Percentiles rank a stretch among this genome's conserved stretches.
These are phyloP conservation scores for Lentinula guzmanii DNA, from an alignment of 768 basidiomycete genomes.

Conservation along the genomic window DNA sequence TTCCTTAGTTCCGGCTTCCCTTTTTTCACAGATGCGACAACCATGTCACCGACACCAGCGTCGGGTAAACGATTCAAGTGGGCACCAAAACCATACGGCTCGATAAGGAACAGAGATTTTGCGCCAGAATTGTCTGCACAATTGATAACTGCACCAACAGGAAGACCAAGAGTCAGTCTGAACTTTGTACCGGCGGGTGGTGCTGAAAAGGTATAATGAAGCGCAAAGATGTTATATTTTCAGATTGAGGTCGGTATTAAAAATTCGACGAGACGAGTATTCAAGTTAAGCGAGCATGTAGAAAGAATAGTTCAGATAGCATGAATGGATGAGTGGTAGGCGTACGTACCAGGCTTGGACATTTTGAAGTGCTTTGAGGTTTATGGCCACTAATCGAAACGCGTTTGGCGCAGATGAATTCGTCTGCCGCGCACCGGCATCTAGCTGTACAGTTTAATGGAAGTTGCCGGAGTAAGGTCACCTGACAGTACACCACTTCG, in stretches of 20 bases:
- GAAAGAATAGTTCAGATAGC: neutral
- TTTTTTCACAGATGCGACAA: constrained; percentile 97
- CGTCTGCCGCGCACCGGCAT: neutral
- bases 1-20: constrained; percentile 99
- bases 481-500: neutral
- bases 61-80: constrained; percentile 97
- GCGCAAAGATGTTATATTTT: neutral
- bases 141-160: constrained; percentile 91
- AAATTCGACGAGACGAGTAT: neutral
- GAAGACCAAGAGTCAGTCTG: constrained; percentile 91
- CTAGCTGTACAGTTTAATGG: neutral
- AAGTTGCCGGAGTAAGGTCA: neutral
- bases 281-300: neutral
- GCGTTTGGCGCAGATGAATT: neutral
- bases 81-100: constrained; percentile 93
- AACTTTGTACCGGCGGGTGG: constrained; percentile 88
- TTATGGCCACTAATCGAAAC: neutral
- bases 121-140: constrained; percentile 99
- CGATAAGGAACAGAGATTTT: constrained; percentile 92
- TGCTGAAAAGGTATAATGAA: neutral
- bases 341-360: constrained; percentile 6
- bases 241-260: neutral
- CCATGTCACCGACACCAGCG: constrained; percentile 92
- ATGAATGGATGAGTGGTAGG: neutral
- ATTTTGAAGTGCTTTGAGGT: neutral